These are phyloP conservation scores for Diaporthe batatas DNA, from an alignment of 2,329 filamentous ascomycete species.

Conservation along the genomic window DNA sequence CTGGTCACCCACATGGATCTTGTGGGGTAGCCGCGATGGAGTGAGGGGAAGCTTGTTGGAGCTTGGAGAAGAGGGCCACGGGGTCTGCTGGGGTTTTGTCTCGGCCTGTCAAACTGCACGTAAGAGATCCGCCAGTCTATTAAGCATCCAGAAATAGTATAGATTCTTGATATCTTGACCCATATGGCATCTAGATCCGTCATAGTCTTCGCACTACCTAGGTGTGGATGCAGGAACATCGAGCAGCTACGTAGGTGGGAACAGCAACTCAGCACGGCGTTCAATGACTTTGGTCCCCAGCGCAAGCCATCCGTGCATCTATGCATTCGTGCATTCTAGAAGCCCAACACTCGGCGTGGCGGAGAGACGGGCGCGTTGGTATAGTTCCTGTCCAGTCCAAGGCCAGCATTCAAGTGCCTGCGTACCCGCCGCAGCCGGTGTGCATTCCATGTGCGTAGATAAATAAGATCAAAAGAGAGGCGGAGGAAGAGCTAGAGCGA, in stretches of 20 bases:
- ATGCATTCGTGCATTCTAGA: not conserved
- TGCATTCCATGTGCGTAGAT: not conserved
- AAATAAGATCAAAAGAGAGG: not conserved
- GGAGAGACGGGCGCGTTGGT: not conserved
- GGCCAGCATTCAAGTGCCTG: not conserved
- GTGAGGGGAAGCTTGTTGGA: constrained; percentile 30
- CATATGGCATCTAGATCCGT: not conserved
- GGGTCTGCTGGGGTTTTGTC: constrained; percentile 18
- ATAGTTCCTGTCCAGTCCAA: not conserved
- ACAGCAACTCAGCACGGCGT: not conserved
- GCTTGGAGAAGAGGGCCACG: constrained; percentile 24
- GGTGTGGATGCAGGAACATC: not conserved
- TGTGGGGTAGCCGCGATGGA: constrained; percentile 30
- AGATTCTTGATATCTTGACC: constrained; percentile 1
- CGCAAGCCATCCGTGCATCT: not conserved
- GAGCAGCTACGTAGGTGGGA: not conserved
- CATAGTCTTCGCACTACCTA: no score
- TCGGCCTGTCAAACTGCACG: not conserved
- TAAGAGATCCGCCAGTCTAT: constrained; percentile 25
- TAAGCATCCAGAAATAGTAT: not conserved
- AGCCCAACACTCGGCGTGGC: not conserved
- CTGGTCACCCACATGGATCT: constrained; percentile 16
- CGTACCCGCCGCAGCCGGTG: not conserved
- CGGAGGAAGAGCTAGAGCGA: not conserved
- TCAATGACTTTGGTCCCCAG: not conserved